Base-by-base conservation (phyloP, 441 rosid species). In the Omphalea diandra region DNA sequence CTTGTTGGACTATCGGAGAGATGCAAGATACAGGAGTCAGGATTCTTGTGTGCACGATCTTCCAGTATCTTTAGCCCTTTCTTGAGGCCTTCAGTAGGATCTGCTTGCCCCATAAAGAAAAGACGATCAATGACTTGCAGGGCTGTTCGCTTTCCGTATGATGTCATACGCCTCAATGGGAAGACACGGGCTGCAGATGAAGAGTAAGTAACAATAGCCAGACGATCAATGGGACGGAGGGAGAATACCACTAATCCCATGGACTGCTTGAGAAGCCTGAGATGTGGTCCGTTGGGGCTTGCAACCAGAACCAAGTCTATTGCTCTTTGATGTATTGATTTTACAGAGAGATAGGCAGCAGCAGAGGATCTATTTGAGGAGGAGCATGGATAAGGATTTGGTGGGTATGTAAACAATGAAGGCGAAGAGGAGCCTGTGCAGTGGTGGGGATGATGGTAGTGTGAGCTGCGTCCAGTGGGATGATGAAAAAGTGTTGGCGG, bases 231-330 rank as follows among this genome's bases (percentile, higher is more conserved):
- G 0, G 94, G 82, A 43, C 90, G 80, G 75, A 92, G 88, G 35
- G 94, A 88, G 76, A 86, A 88, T 15, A 84, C 89, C 59, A 88
- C 91, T 50, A 88, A 65, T 65, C 92, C 89, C 97, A 92, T 86
- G 24, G 93, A 75, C 58, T 92, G 97, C 82, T 88, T 92, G 65
- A 90, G 83, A 72, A 92, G 94, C 75, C 90, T 82, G 65, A 84
- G 75, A 77, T 92, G 91, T 0, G 94, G 94, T 3, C 94, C 97
- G 4, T 85, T 86, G 65, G 96, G 94, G 79, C 90, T 86, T n/a
- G 90, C 92, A 56, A 92, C 87, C 60, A 92, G 73, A 46, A 92
- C 91, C 78, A 90, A 68, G 82, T 92, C 97, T 15, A 79, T 83
- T 60, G 96, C 85, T 36, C 31, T 80, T 52, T 79, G 91, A 60